Evolutionary conservation across 2,329 filamentous ascomycete species (phyloP).

Genomic region (Tolypocladium sp.): DNA sequence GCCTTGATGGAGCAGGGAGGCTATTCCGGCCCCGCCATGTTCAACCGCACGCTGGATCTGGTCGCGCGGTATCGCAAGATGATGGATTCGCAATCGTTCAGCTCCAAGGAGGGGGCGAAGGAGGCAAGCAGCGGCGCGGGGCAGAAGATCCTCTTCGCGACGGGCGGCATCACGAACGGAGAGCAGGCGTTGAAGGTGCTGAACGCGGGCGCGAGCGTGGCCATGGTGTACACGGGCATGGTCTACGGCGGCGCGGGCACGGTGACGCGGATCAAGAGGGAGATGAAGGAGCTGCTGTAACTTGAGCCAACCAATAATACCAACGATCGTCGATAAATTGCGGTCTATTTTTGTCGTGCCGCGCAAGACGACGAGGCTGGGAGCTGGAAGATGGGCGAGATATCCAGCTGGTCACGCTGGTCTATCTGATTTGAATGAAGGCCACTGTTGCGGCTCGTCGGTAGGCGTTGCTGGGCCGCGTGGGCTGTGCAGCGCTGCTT

Average conservation of each 20-base stretch:
- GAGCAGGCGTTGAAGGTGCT: slow-evolving; percentile 73
- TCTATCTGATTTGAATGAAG: too few species aligned
- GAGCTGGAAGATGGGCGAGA: background rate
- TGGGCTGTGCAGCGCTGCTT: too few species aligned
- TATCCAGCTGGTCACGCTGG: too few species aligned
- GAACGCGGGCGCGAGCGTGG: slow-evolving; percentile 81
- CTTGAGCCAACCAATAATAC: background rate
- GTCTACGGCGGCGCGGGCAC: slow-evolving; percentile 57
- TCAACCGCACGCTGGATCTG: slow-evolving; percentile 66
- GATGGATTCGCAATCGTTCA: slow-evolving; percentile 42
- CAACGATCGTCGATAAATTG: background rate
- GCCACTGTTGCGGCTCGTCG: too few species aligned
- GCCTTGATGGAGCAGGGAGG: slow-evolving; percentile 72
- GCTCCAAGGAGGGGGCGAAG: slow-evolving; percentile 19
- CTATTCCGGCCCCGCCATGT: slow-evolving; percentile 85
- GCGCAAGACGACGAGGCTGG: background rate
- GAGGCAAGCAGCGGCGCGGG: slow-evolving; percentile 20
- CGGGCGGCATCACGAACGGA: slow-evolving; percentile 85
- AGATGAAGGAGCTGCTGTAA: slow-evolving; percentile 37
- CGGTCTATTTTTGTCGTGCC: background rate
- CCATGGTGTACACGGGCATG: slow-evolving; percentile 80
- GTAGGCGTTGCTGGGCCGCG: too few species aligned
- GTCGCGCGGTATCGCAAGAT: slow-evolving; percentile 70
- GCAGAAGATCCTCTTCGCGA: slow-evolving; percentile 83
- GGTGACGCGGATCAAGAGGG: slow-evolving; percentile 54